Percentiles rank a stretch among this genome's conserved stretches.
These are phyloP conservation scores for Scheffersomyces cryptocercus DNA, from an alignment of 1,139 yeast genomes.

Conservation along the genomic window DNA sequence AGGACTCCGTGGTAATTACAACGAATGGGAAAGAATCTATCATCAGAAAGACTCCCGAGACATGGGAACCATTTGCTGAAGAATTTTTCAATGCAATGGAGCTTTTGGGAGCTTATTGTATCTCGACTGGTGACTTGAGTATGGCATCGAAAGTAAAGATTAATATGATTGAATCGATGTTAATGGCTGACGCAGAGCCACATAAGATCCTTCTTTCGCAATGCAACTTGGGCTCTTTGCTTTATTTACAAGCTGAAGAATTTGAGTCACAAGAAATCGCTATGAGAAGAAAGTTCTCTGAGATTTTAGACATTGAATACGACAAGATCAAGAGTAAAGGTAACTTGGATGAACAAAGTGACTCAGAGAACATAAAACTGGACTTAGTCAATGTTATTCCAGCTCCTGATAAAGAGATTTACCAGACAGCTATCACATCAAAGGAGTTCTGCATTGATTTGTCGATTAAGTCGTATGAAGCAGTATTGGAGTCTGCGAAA, in stretches of 20 bases:
- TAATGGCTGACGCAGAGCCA: constrained; percentile 66
- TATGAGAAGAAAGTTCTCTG: constrained; percentile 26
- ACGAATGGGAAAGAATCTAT: constrained; percentile 19
- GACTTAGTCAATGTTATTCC: constrained; percentile 9
- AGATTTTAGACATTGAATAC: constrained; percentile 24
- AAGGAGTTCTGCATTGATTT: constrained; percentile 44
- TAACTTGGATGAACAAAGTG: constrained; percentile 1
- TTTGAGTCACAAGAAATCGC: constrained; percentile 52
- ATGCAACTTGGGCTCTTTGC: constrained; percentile 71
- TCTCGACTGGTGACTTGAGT: constrained; percentile 65
- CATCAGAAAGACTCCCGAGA: constrained; percentile 39
- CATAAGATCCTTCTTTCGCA: constrained; percentile 65
- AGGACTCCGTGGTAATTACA: constrained; percentile 18
- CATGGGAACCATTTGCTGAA: constrained; percentile 73
- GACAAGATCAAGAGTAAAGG: constrained; percentile 18
- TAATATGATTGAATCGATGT: constrained; percentile 73
- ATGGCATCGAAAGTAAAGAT: constrained; percentile 65
- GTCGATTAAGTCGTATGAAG: constrained; percentile 49
- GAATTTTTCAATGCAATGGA: constrained; percentile 78
- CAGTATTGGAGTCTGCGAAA: constrained; percentile 58
- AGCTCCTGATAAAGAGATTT: constrained; percentile 15
- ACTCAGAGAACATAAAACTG: constrained; percentile 10
- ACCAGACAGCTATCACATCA: constrained; percentile 21
- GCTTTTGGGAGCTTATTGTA: constrained; percentile 63
- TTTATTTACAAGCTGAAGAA: constrained; percentile 71